A percentile compares a stretch with the other conserved stretches of the same genome.
These are phyloP conservation scores for Rhododendron mucronatum DNA, from an alignment of 148 eudicot species.

Conservation along the genomic window DNA sequence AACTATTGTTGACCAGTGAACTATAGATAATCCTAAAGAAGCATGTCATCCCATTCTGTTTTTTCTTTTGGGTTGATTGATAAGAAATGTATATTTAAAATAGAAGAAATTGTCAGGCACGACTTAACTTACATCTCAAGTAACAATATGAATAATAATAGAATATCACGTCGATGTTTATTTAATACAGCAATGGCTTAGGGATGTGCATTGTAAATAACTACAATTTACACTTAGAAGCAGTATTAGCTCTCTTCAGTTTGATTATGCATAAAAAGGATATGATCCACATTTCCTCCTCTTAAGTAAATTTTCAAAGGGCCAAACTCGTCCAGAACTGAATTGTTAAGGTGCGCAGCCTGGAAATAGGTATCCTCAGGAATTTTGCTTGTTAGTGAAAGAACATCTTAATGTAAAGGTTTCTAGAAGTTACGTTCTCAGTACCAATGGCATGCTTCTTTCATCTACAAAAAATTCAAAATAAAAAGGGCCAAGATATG, in stretches of 20 bases:
- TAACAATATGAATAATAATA: neutral
- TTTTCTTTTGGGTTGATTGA: neutral
- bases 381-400: neutral
- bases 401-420: neutral
- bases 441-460: neutral
- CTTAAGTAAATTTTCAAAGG: neutral
- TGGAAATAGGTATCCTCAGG: neutral
- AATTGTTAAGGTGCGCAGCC: neutral
- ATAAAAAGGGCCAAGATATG: neutral
- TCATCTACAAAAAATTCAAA: neutral
- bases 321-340: neutral
- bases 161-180: neutral
- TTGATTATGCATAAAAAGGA: neutral
- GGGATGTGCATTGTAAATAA: neutral
- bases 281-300: neutral
- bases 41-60: neutral
- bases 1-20: neutral
- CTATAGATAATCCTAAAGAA: neutral
- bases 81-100: neutral
- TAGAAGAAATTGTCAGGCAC: neutral
- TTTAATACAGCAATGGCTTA: neutral
- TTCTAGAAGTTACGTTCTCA: neutral
- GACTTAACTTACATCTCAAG: neutral
- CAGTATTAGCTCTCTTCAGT: neutral
- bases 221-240: neutral